These are phyloP conservation scores for Cryphonectria naterciae DNA, from an alignment of 2,329 filamentous ascomycete species.

Conservation along the genomic window DNA sequence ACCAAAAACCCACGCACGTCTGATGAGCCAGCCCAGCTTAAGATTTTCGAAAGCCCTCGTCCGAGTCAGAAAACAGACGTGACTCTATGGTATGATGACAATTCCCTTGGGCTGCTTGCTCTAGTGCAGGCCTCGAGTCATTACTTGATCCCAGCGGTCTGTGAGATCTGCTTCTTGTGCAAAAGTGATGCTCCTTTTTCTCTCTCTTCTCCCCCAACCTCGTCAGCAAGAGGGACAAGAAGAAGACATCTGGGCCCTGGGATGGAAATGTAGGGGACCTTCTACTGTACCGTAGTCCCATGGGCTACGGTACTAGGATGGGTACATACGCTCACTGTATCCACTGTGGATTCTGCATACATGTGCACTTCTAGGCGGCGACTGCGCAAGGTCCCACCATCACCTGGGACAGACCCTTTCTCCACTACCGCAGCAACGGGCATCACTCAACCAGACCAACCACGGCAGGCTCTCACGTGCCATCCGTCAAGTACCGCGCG, in stretches of 20 bases:
- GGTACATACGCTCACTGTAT: not conserved
- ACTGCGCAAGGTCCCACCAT: not conserved
- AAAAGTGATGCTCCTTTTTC: not conserved
- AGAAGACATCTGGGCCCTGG: too few species aligned
- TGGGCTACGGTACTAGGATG: not conserved
- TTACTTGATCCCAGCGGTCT: not conserved
- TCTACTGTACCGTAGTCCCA: not conserved
- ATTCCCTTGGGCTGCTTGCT: not conserved
- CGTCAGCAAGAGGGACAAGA: not conserved
- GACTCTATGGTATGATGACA: not conserved
- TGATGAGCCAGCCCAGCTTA: not conserved
- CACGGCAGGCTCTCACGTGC: not conserved
- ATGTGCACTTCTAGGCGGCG: not conserved
- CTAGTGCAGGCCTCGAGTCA: not conserved
- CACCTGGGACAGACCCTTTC: not conserved
- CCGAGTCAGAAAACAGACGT: constrained; percentile 4
- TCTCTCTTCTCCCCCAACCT: not conserved
- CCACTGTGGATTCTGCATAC: not conserved
- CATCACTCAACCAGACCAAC: not conserved
- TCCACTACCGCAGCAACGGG: not conserved
- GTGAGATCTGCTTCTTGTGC: not conserved
- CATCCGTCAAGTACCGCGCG: not conserved
- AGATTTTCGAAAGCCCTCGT: not conserved
- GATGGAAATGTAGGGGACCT: not conserved
- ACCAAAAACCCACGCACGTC: not conserved